phyloP scores from a whole-genome alignment of 495 filamentous ascomycete genomes.

The Copromyces sp. region DNA sequence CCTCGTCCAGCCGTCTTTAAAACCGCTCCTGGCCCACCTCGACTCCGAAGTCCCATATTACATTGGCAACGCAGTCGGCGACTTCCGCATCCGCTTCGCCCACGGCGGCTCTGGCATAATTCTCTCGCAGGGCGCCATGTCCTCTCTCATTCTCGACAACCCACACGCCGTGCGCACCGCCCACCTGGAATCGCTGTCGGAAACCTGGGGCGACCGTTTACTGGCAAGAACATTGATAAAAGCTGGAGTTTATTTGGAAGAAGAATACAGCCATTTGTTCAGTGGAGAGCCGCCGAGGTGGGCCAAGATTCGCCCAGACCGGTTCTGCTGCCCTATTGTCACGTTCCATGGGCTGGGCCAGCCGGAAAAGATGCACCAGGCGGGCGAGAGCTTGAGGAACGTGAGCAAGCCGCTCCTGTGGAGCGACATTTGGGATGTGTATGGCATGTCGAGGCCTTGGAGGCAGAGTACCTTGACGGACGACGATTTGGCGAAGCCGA shows the following conservation, averaged over 20 bases:
- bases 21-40: slow-evolving; percentile 29
- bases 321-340: slow-evolving; percentile 31
- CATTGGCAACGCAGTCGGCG: slow-evolving; percentile 41
- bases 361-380: slow-evolving; percentile 23
- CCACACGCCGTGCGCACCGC: slow-evolving; percentile 20
- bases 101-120: slow-evolving; percentile 38
- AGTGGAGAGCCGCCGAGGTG: slow-evolving; percentile 34
- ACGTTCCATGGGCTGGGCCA: slow-evolving; percentile 31
- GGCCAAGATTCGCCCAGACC: slow-evolving; percentile 30
- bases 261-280: slow-evolving; percentile 34
- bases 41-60: slow-evolving; percentile 30
- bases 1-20: slow-evolving; percentile 30
- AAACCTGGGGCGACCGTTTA: slow-evolving; percentile 34
- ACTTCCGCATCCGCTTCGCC: slow-evolving; percentile 36
- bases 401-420: slow-evolving; percentile 27
- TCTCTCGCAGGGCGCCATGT: slow-evolving; percentile 33
- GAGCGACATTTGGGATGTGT: slow-evolving; percentile 30
- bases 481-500: slow-evolving; percentile 10
- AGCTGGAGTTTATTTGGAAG: slow-evolving; percentile 32
- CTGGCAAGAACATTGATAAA: slow-evolving; percentile 32
- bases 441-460: slow-evolving; percentile 21
- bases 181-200: slow-evolving; percentile 27
- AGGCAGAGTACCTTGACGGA: slow-evolving; percentile 20
- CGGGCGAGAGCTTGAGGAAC: slow-evolving; percentile 25
- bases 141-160: slow-evolving; percentile 22